A percentile compares a stretch with the other conserved stretches of the same genome.
These are phyloP conservation scores for Penicillium janthinellum DNA, from an alignment of 2,329 filamentous ascomycete genomes.

Conservation along the genomic window DNA sequence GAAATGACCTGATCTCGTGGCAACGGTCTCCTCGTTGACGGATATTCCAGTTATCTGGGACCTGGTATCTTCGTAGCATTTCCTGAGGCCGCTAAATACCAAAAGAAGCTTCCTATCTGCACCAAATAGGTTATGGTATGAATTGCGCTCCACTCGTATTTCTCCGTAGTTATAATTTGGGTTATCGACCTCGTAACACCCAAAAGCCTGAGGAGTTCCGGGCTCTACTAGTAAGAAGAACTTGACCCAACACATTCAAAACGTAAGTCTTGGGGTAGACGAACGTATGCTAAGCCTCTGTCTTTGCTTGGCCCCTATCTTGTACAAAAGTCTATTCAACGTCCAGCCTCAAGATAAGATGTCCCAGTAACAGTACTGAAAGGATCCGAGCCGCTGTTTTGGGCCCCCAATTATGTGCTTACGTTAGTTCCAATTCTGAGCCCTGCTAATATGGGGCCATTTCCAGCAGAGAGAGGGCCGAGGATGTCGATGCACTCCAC, in stretches of 20 bases:
- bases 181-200: neutral
- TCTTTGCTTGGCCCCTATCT: neutral
- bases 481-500: neutral
- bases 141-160: neutral
- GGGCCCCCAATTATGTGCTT: neutral
- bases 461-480: neutral
- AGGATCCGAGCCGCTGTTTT: neutral
- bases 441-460: neutral
- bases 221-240: neutral
- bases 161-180: neutral
- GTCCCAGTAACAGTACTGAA: neutral
- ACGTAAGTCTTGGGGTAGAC: neutral
- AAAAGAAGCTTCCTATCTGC: slow-evolving; percentile 15
- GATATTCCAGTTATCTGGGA: slow-evolving; percentile 16
- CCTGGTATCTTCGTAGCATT: slow-evolving; percentile 15
- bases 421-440: neutral
- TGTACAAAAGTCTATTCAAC: neutral
- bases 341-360: neutral
- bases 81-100: slow-evolving; percentile 15
- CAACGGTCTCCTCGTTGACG: slow-evolving; percentile 20
- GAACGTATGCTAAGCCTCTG: neutral
- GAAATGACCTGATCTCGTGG: slow-evolving; percentile 10
- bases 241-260: neutral
- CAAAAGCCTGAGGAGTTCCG: neutral
- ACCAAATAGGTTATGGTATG: slow-evolving; percentile 14